phyloP scores from a whole-genome alignment of 805 yeast genomes.

The Schizosaccharomyces japonicus region DNA sequence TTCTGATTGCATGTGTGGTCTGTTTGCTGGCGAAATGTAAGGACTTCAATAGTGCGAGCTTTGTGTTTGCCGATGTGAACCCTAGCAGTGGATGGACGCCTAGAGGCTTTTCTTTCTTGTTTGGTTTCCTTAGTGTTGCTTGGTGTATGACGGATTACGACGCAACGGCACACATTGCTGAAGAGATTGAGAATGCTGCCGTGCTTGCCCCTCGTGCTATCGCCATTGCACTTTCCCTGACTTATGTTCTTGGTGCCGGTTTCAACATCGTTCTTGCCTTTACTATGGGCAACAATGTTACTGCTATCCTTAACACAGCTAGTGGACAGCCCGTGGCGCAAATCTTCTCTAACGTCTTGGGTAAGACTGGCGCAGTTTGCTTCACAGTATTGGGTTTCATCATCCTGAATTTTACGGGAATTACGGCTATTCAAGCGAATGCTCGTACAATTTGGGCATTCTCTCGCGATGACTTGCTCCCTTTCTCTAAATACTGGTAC shows the following conservation, averaged over 20 bases:
- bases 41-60: constrained; percentile 22
- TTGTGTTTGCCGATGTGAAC: constrained; percentile 26
- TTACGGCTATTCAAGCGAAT: constrained; percentile 34
- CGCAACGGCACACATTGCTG: constrained; percentile 50
- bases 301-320: constrained; percentile 23
- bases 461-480: constrained; percentile 39
- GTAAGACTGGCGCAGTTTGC: constrained; percentile 30
- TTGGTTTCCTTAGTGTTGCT: constrained; percentile 46
- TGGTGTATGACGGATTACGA: constrained; percentile 51
- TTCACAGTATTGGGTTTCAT: constrained; percentile 22
- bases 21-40: constrained; percentile 33
- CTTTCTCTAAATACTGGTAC: constrained; percentile 30
- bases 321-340: constrained; percentile 44
- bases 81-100: constrained; percentile 28
- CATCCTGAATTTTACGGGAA: constrained; percentile 26
- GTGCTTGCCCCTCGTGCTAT: constrained; percentile 35
- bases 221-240: constrained; percentile 24
- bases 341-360: constrained; percentile 34
- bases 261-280: constrained; percentile 45
- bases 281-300: constrained; percentile 27
- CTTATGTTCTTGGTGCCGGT: constrained; percentile 27
- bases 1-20: constrained; percentile 27
- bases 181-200: constrained; percentile 35
- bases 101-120: constrained; percentile 33
- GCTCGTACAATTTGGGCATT: constrained; percentile 44